Base-by-base conservation (phyloP, 345 rosid species). In the Eucalyptus coolabah region DNA sequence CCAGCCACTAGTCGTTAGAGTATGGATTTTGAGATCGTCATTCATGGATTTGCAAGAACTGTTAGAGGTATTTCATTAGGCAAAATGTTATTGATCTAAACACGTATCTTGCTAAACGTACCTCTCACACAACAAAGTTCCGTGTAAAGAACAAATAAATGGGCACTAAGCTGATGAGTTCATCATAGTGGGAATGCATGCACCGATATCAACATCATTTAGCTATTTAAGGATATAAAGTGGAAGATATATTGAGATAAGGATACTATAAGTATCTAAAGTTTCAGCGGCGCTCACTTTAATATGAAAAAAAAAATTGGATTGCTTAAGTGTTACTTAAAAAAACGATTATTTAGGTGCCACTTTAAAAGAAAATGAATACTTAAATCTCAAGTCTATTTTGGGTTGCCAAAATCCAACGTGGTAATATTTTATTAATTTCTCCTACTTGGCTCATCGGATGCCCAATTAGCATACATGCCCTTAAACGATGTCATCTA, bases 241-340 rank as follows among this genome's bases (percentile, higher is more conserved):
- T 9, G 63, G 3, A 56, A 26, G 63, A 56, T 23, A n/a, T n/a
- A 23, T 56, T 14, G 51, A 5, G 51, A 50, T 50, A 2, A 50
- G 51, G 17, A 50, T 50, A 50, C 3, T 2, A 50, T 13, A 5
- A 50, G 51, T 5, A 50, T 50, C 17, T 0, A 14, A 14, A 50
- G 17, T 50, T 50, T 50, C 0, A 1, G 14, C 51, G 1, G 0
- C 0, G 3, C 51, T 50, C 6, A 0, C 51, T 50, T 50, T 50
- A 50, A 50, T 50, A 50, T 5, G 50, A 47, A 47, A 45, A 9
- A 40, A 40, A 40, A 40, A 40, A n/a, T 34, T 44, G 45, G 9
- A 44, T 44, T 44, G 45, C 45, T 44, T 44, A 44, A 44, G 45
- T 44, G 45, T 44, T 44, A 44, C 45, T 2, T 44, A 44, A 44